Evolutionary conservation across 805 yeast genomes (phyloP).

Genomic region (Wickerhamomyces sydowiorum): DNA sequence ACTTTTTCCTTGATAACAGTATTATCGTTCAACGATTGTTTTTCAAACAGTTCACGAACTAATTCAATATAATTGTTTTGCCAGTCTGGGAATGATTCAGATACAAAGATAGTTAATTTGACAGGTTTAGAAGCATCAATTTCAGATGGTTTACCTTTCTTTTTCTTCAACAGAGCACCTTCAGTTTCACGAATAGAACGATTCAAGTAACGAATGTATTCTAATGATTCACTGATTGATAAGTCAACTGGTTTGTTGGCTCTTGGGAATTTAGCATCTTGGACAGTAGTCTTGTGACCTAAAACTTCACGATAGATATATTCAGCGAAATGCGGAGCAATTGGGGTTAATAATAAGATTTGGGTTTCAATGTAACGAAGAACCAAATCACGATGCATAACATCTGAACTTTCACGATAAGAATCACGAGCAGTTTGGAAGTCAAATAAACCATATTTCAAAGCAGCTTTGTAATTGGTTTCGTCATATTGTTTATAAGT

Average conservation of each 20-base stretch:
- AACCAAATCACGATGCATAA: slow-evolving; percentile 82
- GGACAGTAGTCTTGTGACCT: slow-evolving; percentile 59
- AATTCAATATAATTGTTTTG: slow-evolving; percentile 73
- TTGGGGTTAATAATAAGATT: slow-evolving; percentile 77
- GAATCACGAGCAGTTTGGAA: slow-evolving; percentile 94
- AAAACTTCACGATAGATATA: slow-evolving; percentile 81
- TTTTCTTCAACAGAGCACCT: slow-evolving; percentile 75
- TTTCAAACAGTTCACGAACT: slow-evolving; percentile 70
- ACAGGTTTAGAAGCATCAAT: slow-evolving; percentile 73
- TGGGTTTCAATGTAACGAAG: slow-evolving; percentile 81
- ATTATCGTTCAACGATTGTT: slow-evolving; percentile 58
- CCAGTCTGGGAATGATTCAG: slow-evolving; percentile 92
- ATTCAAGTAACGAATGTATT: slow-evolving; percentile 70
- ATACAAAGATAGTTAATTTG: slow-evolving; percentile 64
- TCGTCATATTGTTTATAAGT: slow-evolving; percentile 63
- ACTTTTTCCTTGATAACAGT: slow-evolving; percentile 57
- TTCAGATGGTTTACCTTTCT: slow-evolving; percentile 77
- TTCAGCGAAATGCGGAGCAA: slow-evolving; percentile 96
- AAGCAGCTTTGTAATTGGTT: slow-evolving; percentile 82
- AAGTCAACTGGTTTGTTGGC: slow-evolving; percentile 61
- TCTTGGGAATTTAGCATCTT: slow-evolving; percentile 75
- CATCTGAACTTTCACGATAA: slow-evolving; percentile 71
- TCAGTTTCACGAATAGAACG: slow-evolving; percentile 92
- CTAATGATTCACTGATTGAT: slow-evolving; percentile 60
- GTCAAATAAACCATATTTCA: slow-evolving; percentile 89